A percentile compares a stretch with the other conserved stretches of the same genome.
Evolutionary conservation across 129 eudicot genomes (phyloP).

Genomic region (Lonicera japonica): DNA sequence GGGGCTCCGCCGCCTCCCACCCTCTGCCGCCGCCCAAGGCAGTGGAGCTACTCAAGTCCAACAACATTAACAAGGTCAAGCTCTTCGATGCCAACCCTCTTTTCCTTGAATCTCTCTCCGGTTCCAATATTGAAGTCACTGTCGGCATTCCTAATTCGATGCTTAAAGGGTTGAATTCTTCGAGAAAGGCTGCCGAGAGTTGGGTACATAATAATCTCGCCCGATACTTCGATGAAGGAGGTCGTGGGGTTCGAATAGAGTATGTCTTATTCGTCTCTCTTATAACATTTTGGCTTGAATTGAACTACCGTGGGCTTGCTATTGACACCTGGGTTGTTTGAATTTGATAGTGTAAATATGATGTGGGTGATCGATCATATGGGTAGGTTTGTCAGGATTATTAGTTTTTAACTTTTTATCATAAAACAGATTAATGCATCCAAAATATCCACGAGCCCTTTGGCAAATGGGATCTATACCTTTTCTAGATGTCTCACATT

Average conservation of each 20-base stretch:
- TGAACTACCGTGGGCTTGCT: too few species aligned
- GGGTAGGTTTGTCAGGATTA: too few species aligned
- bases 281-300: neutral
- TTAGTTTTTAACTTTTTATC: too few species aligned
- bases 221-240: slow-evolving; percentile 49
- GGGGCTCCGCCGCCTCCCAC: slow-evolving; percentile 91
- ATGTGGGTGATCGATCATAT: too few species aligned
- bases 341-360: too few species aligned
- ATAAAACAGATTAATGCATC: too few species aligned
- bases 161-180: slow-evolving; percentile 60
- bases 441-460: too few species aligned
- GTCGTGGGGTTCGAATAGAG: slow-evolving; percentile 48
- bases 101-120: slow-evolving; percentile 60
- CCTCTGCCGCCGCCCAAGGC: slow-evolving; percentile 78
- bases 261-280: slow-evolving; percentile 26
- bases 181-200: slow-evolving; percentile 63
- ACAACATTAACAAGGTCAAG: slow-evolving; percentile 64
- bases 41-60: slow-evolving; percentile 68
- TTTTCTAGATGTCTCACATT: too few species aligned
- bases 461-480: too few species aligned
- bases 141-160: slow-evolving; percentile 76
- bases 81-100: slow-evolving; percentile 70
- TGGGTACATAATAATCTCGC: slow-evolving; percentile 95
- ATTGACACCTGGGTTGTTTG: too few species aligned
- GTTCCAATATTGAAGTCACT: slow-evolving; percentile 55